These are phyloP conservation scores for Dipteronia dyeriana DNA, from an alignment of 345 rosid genomes.

Conservation along the genomic window DNA sequence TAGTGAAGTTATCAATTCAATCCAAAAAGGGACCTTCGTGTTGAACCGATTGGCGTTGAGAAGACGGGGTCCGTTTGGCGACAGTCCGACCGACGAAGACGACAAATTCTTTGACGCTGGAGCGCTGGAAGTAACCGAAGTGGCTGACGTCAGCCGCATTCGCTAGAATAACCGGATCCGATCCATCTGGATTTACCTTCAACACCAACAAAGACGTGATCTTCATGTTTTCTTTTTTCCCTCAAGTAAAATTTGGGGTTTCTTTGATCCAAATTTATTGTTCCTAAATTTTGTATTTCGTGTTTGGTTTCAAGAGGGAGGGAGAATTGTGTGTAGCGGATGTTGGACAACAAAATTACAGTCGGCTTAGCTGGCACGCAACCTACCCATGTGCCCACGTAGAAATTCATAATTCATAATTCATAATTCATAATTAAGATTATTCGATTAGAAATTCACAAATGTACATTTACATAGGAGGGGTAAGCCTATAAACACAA, in stretches of 20 bases:
- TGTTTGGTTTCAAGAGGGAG: not conserved
- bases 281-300: too few species aligned
- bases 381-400: too few species aligned
- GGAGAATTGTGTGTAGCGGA: not conserved
- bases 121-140: slow-evolving; percentile 88
- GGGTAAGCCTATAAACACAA: too few species aligned
- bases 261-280: not conserved
- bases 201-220: slow-evolving; percentile 86
- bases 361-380: not conserved
- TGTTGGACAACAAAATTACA: not conserved
- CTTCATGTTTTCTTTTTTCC: slow-evolving; percentile 56
- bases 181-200: slow-evolving; percentile 62
- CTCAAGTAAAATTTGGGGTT: not conserved
- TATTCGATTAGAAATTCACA: too few species aligned
- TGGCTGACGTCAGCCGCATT: slow-evolving; percentile 80
- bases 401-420: too few species aligned
- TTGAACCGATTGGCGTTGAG: slow-evolving; percentile 90
- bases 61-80: slow-evolving; percentile 80
- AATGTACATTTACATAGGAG: too few species aligned
- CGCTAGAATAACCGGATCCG: slow-evolving; percentile 69
- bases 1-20: not conserved
- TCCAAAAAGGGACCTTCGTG: slow-evolving; percentile 62
- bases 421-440: too few species aligned
- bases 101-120: slow-evolving; percentile 82
- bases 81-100: slow-evolving; percentile 92